Percentiles rank a stretch among this genome's conserved stretches.
Evolutionary conservation across 2,329 filamentous ascomycete species (phyloP).

Genomic region (Fusarium ambrosium): DNA sequence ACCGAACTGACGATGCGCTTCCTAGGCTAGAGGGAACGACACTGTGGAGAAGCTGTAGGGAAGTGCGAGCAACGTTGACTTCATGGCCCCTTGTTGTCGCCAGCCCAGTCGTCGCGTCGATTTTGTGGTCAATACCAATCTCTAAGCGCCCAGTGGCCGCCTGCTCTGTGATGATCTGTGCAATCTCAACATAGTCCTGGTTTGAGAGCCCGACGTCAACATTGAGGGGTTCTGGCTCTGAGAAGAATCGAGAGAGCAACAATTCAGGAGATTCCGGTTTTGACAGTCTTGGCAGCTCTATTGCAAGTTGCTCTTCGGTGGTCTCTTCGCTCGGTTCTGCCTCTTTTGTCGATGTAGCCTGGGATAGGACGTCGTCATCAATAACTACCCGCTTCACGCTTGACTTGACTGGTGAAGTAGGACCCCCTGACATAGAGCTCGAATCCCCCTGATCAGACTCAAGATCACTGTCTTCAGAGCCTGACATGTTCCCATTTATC

Average conservation of each 20-base stretch:
- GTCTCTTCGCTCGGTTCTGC: conserved; percentile 60
- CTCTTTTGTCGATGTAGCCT: conserved; percentile 66
- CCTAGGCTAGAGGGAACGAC: conserved; percentile 61
- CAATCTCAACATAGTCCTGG: conserved; percentile 74
- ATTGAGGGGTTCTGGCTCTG: conserved; percentile 68
- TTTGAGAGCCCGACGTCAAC: conserved; percentile 63
- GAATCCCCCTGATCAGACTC: conserved; percentile 70
- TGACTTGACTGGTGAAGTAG: conserved; percentile 64
- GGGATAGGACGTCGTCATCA: conserved; percentile 69
- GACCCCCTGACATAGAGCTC: conserved; percentile 64
- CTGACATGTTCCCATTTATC: conserved; percentile 54
- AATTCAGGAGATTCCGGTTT: conserved; percentile 64
- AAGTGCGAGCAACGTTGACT: conserved; percentile 61
- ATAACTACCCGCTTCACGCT: conserved; percentile 60
- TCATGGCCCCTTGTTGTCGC: conserved; percentile 56
- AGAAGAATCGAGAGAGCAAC: conserved; percentile 68
- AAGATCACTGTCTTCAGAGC: conserved; percentile 64
- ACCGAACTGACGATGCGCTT: conserved; percentile 53
- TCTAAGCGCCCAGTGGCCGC: conserved; percentile 67
- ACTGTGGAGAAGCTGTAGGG: conserved; percentile 62
- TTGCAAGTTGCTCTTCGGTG: conserved; percentile 60
- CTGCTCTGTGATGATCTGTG: conserved; percentile 80
- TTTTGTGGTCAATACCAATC: conserved; percentile 45
- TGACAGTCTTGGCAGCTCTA: conserved; percentile 64
- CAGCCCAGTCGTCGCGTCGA: conserved; percentile 37